A percentile compares a stretch with the other conserved stretches of the same genome.
Evolutionary conservation across 2,329 filamentous ascomycete species (phyloP).

Genomic region (Penicillium capsulatum): DNA sequence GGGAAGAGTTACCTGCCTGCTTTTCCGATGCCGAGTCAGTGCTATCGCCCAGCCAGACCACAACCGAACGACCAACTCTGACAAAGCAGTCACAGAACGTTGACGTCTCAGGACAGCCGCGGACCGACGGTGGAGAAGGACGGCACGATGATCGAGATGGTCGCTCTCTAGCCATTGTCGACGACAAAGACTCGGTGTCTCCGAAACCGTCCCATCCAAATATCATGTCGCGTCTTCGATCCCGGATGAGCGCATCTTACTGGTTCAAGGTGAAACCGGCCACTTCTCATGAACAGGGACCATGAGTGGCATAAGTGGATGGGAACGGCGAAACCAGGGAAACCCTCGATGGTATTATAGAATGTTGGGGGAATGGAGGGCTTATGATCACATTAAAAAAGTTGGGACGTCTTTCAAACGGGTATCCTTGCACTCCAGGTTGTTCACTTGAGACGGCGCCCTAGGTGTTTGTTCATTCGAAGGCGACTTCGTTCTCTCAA

Average conservation of each 20-base stretch:
- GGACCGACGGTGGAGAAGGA: constrained; percentile 29
- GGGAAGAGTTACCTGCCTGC: constrained; percentile 39
- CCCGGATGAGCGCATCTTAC: constrained; percentile 14
- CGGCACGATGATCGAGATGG: constrained; percentile 21
- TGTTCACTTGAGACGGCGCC: constrained; percentile 13
- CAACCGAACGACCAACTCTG: constrained; percentile 22
- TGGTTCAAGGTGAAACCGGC: constrained; percentile 11
- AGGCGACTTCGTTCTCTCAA: constrained; percentile 12
- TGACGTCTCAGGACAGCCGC: constrained; percentile 32
- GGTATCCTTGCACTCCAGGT: constrained; percentile 33
- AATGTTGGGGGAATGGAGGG: no score
- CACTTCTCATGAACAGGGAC: constrained; percentile 6
- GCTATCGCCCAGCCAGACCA: constrained; percentile 15
- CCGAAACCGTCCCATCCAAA: constrained; percentile 28
- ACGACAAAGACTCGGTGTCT: constrained; percentile 28
- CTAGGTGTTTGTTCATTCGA: constrained; percentile 15
- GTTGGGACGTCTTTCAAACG: constrained; percentile 44
- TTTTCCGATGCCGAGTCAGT: constrained; percentile 40
- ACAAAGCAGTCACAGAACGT: constrained; percentile 30
- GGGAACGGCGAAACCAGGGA: no score
- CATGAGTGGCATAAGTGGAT: constrained; percentile 1
- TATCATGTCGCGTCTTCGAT: constrained; percentile 19
- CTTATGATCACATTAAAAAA: constrained; percentile 38
- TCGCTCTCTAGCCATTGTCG: constrained; percentile 27
- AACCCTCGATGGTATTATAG: no score